A percentile compares a stretch with the other conserved stretches of the same genome.
phyloP scores from a whole-genome alignment of 495 filamentous ascomycete genomes.

The Aspergillus haitiensis region DNA sequence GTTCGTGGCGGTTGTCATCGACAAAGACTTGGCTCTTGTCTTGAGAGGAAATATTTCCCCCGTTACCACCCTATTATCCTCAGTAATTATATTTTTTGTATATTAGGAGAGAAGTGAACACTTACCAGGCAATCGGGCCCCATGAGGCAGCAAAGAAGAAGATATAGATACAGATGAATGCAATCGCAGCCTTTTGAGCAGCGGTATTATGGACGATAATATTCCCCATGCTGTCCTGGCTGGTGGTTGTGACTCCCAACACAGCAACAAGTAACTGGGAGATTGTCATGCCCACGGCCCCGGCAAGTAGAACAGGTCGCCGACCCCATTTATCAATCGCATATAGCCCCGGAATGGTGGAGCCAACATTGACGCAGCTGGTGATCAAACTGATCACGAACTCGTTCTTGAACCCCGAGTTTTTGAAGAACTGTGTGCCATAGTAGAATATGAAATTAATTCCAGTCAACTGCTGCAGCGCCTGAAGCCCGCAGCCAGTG shows the following conservation, averaged over 20 bases:
- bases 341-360: slow-evolving; percentile 68
- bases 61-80: slow-evolving; percentile 60
- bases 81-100: neutral
- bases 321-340: slow-evolving; percentile 71
- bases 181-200: slow-evolving; percentile 66
- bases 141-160: slow-evolving; percentile 77
- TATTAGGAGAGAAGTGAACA: neutral
- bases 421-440: slow-evolving; percentile 69
- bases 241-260: slow-evolving; percentile 57
- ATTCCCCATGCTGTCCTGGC: neutral
- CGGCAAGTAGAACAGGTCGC: slow-evolving; percentile 65
- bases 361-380: slow-evolving; percentile 64
- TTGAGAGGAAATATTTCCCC: slow-evolving; percentile 72
- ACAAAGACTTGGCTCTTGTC: slow-evolving; percentile 66
- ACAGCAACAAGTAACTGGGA: slow-evolving; percentile 67
- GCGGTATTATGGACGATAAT: slow-evolving; percentile 20
- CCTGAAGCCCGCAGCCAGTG: slow-evolving; percentile 74
- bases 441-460: slow-evolving; percentile 82
- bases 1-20: slow-evolving; percentile 74
- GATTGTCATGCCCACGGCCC: slow-evolving; percentile 68
- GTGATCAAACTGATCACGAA: slow-evolving; percentile 68
- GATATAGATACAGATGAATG: slow-evolving; percentile 75
- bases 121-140: slow-evolving; percentile 68
- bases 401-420: slow-evolving; percentile 61
- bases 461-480: slow-evolving; percentile 72